Evolutionary conservation across 169 alveolate genomes (phyloP).

Genomic region (Eimeria sp.): DNA sequence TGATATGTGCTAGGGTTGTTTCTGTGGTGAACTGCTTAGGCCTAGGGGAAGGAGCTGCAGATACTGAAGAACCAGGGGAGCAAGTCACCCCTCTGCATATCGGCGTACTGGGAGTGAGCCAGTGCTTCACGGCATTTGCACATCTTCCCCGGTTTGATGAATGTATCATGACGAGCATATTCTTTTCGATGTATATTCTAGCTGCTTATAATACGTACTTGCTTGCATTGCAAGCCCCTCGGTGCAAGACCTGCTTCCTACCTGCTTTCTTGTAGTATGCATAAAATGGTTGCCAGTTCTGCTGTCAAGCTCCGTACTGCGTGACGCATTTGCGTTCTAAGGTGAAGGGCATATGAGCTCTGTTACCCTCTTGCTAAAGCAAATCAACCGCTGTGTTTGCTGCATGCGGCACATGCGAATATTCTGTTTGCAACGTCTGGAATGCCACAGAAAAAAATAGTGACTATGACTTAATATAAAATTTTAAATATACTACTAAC

Average conservation of each 20-base stretch:
- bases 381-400: not conserved
- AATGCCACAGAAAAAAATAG: not conserved
- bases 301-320: not conserved
- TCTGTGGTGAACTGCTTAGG: not conserved
- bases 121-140: not conserved
- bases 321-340: not conserved
- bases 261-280: not conserved
- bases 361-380: not conserved
- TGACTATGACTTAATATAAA: too few species aligned
- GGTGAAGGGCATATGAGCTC: not conserved
- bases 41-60: not conserved
- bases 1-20: not conserved
- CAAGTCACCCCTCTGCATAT: conserved; percentile 20
- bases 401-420: not conserved
- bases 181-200: not conserved
- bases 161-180: not conserved
- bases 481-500: not conserved
- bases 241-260: not conserved
- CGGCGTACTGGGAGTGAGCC: conserved; percentile 39
- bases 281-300: not conserved
- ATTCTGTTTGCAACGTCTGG: not conserved
- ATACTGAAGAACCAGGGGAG: not conserved
- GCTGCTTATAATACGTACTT: not conserved
- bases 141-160: not conserved
- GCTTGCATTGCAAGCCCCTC: not conserved